These are phyloP conservation scores for Trichoderma citrinoviride DNA, from an alignment of 2,329 filamentous ascomycete species.

Conservation along the genomic window DNA sequence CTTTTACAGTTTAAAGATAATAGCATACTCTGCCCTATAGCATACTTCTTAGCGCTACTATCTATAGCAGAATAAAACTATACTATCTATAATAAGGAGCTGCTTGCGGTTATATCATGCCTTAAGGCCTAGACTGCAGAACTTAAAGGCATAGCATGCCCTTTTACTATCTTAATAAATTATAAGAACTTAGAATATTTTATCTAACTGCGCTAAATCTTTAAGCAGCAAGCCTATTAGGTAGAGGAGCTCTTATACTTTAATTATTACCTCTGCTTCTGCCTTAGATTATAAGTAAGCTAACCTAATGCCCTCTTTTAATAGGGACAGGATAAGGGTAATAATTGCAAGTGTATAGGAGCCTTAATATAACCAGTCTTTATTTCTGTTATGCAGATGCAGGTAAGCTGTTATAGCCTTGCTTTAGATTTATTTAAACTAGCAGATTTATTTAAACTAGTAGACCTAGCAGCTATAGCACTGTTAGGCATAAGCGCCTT, in stretches of 20 bases:
- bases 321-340: not conserved
- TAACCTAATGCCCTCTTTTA: not conserved
- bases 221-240: not conserved
- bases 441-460: too few species aligned
- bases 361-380: not conserved
- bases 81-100: slow-evolving; percentile 5
- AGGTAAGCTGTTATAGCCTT: too few species aligned
- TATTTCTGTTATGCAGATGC: not conserved
- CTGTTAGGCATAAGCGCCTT: too few species aligned
- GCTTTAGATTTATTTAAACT: not conserved
- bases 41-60: not conserved
- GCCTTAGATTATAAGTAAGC: not conserved
- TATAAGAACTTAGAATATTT: not conserved
- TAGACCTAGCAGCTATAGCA: too few species aligned
- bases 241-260: not conserved
- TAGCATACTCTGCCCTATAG: not conserved
- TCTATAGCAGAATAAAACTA: not conserved
- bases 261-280: not conserved
- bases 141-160: not conserved
- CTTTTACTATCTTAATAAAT: not conserved
- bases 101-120: not conserved
- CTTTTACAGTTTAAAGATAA: not conserved
- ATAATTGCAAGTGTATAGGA: not conserved
- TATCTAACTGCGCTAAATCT: not conserved
- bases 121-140: not conserved